Evolutionary conservation across 176 grass and related monocot genomes (phyloP).

Genomic region (Leersia perrieri): DNA sequence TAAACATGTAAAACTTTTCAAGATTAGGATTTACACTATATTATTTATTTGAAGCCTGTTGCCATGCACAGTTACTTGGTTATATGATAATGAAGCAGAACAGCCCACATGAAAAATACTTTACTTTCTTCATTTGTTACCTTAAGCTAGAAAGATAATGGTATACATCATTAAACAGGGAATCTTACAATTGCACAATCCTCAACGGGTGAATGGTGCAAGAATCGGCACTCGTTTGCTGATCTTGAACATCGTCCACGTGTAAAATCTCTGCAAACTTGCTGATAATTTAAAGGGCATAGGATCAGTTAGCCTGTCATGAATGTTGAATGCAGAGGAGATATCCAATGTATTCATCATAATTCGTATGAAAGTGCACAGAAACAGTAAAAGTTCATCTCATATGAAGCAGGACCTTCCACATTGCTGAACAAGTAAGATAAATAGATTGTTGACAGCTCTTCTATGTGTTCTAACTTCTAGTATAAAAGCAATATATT

Average conservation of each 20-base stretch:
- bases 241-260: conserved; percentile 64
- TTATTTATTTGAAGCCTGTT: not conserved
- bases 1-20: not conserved
- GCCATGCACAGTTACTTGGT: not conserved
- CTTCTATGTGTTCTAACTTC: not conserved
- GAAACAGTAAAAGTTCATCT: not conserved
- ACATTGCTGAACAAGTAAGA: conserved; percentile 8
- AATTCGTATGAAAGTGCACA: not conserved
- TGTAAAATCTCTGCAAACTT: conserved; percentile 61
- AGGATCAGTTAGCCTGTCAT: not conserved
- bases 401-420: not conserved
- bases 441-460: not conserved
- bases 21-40: not conserved
- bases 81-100: not conserved
- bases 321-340: conserved; percentile 14
- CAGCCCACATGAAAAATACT: not conserved
- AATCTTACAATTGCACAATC: conserved; percentile 49
- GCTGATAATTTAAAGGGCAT: conserved; percentile 21
- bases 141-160: not conserved
- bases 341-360: not conserved
- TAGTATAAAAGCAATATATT: not conserved
- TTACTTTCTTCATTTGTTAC: not conserved
- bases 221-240: conserved; percentile 56
- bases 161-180: not conserved
- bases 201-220: conserved; percentile 57